These are phyloP conservation scores for Cladosporium sp. DNA, from an alignment of 2,329 filamentous ascomycete species.

Conservation along the genomic window DNA sequence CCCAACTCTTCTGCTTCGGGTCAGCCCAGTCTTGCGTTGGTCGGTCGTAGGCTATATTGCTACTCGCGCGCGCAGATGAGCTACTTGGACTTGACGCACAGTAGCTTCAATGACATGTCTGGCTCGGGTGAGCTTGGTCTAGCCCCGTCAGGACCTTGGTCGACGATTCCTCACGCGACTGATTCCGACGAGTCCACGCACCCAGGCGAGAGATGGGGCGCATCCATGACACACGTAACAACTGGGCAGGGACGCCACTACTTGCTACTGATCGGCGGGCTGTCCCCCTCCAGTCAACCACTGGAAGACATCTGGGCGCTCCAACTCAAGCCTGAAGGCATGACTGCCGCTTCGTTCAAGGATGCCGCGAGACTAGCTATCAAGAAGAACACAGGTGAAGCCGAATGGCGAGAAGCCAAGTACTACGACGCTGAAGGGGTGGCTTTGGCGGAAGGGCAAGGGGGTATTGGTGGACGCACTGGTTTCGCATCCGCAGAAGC, in stretches of 20 bases:
- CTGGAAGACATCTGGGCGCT: conserved; percentile 54
- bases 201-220: conserved; percentile 48
- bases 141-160: conserved; percentile 42
- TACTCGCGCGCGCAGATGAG: conserved; percentile 25
- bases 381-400: conserved; percentile 50
- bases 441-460: conserved; percentile 39
- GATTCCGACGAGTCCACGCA: conserved; percentile 42
- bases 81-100: conserved; percentile 27
- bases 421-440: conserved; percentile 48
- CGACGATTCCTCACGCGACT: conserved; percentile 39
- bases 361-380: conserved; percentile 52
- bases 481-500: conserved; percentile 43
- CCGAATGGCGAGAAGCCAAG: conserved; percentile 54
- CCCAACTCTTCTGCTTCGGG: conserved; percentile 38
- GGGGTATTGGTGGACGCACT: conserved; percentile 43
- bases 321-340: conserved; percentile 52
- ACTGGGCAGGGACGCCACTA: conserved; percentile 57
- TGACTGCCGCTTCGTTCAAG: conserved; percentile 53
- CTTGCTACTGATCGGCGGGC: conserved; percentile 55
- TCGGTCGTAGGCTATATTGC: conserved; percentile 44
- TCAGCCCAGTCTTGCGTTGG: conserved; percentile 46
- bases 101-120: conserved; percentile 22
- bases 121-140: conserved; percentile 24
- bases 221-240: conserved; percentile 50
- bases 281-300: conserved; percentile 28